A percentile compares a stretch with the other conserved stretches of the same genome.
phyloP scores from a whole-genome alignment of 768 basidiomycete species.

The Boletus subparvulus region DNA sequence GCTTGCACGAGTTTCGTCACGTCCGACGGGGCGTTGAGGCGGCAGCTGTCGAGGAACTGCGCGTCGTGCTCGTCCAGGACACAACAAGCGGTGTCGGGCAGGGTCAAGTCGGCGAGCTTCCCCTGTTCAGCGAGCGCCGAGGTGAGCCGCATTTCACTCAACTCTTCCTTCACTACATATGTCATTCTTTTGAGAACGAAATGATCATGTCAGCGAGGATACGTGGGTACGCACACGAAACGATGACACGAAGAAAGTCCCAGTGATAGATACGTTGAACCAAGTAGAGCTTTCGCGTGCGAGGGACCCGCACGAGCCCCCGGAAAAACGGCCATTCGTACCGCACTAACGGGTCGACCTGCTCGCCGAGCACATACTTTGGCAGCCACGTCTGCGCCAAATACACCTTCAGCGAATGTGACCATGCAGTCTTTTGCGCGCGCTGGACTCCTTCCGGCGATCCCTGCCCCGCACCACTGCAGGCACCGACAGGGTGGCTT shows the following conservation, averaged over 20 bases:
- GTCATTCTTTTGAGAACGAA: too few species aligned
- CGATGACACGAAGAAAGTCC: not conserved
- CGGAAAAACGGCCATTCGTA: constrained; percentile 8
- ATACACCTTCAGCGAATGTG: constrained; percentile 3
- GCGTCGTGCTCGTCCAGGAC: not conserved
- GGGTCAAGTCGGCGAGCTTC: not conserved
- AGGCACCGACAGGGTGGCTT: too few species aligned
- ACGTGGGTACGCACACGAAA: not conserved
- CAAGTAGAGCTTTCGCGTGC: constrained; percentile 3
- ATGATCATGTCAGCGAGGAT: not conserved
- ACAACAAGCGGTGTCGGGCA: not conserved
- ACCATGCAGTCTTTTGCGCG: not conserved
- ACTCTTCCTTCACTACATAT: not conserved
- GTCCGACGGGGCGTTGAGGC: not conserved
- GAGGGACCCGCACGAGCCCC: not conserved
- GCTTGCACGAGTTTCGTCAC: constrained; percentile 4
- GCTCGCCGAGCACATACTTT: constrained; percentile 1
- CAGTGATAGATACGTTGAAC: constrained; percentile 2
- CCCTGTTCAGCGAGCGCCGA: not conserved
- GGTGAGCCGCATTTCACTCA: not conserved
- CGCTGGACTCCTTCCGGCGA: not conserved
- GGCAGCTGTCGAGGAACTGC: not conserved
- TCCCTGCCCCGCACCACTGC: not conserved
- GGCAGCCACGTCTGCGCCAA: constrained; percentile 14
- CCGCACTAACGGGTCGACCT: not conserved